Conservation (phyloP, 2,329 filamentous ascomycete species). For the Aspergillus neoniger region DNA sequence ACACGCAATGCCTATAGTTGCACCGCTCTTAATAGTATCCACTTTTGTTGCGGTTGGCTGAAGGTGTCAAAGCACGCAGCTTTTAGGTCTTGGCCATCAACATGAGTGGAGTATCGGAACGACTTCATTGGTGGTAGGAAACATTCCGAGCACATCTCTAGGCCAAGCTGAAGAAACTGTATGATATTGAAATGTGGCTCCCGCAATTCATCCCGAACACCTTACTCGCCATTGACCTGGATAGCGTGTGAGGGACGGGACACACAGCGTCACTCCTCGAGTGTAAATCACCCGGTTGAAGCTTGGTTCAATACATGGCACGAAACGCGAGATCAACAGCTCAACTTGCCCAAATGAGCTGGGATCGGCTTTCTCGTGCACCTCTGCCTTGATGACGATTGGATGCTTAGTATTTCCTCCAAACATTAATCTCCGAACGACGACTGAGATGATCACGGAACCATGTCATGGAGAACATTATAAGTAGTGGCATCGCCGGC, state of each 20-base stretch:
- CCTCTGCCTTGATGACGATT: neutral
- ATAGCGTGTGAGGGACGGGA: too few species aligned
- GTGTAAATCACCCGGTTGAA: neutral
- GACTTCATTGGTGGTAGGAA: too few species aligned
- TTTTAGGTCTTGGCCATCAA: too few species aligned
- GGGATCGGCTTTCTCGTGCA: neutral
- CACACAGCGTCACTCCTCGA: neutral
- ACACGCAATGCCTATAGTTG: too few species aligned
- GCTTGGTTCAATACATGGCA: neutral
- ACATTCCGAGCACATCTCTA: too few species aligned
- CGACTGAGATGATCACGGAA: neutral
- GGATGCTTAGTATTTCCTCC: neutral
- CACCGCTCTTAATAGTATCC: too few species aligned
- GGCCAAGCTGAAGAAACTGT: too few species aligned
- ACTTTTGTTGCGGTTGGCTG: too few species aligned
- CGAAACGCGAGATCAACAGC: neutral
- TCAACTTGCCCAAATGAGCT: neutral
- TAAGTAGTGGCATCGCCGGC: neutral
- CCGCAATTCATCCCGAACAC: neutral
- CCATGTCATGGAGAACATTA: neutral
- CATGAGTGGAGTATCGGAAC: too few species aligned
- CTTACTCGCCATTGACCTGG: neutral
- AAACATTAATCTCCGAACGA: neutral
- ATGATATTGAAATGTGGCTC: too few species aligned
- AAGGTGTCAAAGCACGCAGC: too few species aligned